Percentiles rank a stretch among this genome's conserved stretches.
phyloP scores from a whole-genome alignment of 2,329 filamentous ascomycete genomes.

The Colletotrichum cuscutae region DNA sequence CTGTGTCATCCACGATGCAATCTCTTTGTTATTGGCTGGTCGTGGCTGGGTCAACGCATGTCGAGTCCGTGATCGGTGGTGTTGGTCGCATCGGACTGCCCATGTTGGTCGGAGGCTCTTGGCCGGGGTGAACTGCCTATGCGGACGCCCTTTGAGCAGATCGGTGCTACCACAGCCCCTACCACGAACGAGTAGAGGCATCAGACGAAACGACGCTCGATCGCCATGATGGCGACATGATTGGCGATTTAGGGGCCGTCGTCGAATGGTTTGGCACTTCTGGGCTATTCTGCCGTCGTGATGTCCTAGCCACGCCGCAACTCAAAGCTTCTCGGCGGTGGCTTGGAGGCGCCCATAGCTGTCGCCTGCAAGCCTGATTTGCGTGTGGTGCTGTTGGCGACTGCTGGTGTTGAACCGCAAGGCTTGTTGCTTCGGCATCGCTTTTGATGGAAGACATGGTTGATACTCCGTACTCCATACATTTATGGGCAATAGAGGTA shows the following conservation, averaged over 20 bases:
- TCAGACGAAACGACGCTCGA: slow-evolving; percentile 25
- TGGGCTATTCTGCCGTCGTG: background rate
- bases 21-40: background rate
- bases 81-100: slow-evolving; percentile 25
- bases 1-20: background rate
- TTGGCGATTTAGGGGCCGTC: background rate
- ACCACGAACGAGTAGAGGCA: background rate
- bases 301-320: background rate
- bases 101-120: background rate
- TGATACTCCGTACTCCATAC: too few relatives aligned
- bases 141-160: background rate
- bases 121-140: background rate
- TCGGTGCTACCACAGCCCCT: slow-evolving; percentile 13
- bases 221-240: slow-evolving; percentile 1
- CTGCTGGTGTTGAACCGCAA: background rate
- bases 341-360: background rate
- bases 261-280: background rate
- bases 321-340: background rate
- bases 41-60: background rate
- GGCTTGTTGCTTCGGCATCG: background rate
- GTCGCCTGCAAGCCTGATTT: background rate
- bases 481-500: background rate
- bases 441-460: too few relatives aligned
- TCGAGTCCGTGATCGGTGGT: background rate
- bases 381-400: background rate